Evolutionary conservation across 768 basidiomycete genomes (phyloP).

Genomic region (Kwoniella sp.): DNA sequence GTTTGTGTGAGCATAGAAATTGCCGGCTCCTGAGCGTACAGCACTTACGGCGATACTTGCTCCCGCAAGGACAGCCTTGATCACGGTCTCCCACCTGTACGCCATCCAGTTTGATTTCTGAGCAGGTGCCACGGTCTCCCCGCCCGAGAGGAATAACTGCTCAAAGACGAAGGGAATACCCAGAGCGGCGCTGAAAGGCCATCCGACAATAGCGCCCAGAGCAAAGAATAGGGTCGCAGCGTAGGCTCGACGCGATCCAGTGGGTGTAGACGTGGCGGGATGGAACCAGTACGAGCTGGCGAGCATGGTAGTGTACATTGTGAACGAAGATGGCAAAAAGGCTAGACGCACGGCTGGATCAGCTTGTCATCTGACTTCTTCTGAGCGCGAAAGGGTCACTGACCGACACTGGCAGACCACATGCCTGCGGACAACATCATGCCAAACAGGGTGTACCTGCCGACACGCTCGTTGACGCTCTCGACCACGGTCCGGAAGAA

Average conservation of each 20-base stretch:
- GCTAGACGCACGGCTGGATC: slow-evolving; percentile 54
- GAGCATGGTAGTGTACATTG: slow-evolving; percentile 80
- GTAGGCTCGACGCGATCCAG: slow-evolving; percentile 57
- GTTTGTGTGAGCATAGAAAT: not conserved
- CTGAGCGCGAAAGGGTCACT: slow-evolving; percentile 38
- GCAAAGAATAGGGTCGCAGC: slow-evolving; percentile 69
- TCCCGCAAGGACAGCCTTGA: slow-evolving; percentile 18
- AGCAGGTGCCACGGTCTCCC: slow-evolving; percentile 53
- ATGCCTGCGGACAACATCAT: slow-evolving; percentile 81
- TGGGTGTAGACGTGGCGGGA: slow-evolving; percentile 53
- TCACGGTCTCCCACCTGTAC: slow-evolving; percentile 31
- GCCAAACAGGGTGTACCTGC: slow-evolving; percentile 88
- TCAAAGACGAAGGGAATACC: slow-evolving; percentile 85
- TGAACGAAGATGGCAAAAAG: slow-evolving; percentile 89
- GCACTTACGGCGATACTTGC: slow-evolving; percentile 32
- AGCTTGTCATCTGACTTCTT: too few relatives aligned
- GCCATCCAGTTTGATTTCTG: slow-evolving; percentile 26
- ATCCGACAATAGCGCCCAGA: slow-evolving; percentile 80
- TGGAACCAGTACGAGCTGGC: slow-evolving; percentile 63
- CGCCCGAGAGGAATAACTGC: slow-evolving; percentile 73
- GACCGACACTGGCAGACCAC: slow-evolving; percentile 87
- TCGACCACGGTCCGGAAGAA: slow-evolving; percentile 77
- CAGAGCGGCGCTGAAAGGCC: slow-evolving; percentile 90
- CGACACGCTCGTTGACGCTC: slow-evolving; percentile 79
- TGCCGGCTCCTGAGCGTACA: slow-evolving; percentile 43